Evolutionary conservation across 2,329 filamentous ascomycete genomes (phyloP), one percentile per base, ranked within the genome.

Genomic region (Rhinocladiella mackenziei): DNA sequence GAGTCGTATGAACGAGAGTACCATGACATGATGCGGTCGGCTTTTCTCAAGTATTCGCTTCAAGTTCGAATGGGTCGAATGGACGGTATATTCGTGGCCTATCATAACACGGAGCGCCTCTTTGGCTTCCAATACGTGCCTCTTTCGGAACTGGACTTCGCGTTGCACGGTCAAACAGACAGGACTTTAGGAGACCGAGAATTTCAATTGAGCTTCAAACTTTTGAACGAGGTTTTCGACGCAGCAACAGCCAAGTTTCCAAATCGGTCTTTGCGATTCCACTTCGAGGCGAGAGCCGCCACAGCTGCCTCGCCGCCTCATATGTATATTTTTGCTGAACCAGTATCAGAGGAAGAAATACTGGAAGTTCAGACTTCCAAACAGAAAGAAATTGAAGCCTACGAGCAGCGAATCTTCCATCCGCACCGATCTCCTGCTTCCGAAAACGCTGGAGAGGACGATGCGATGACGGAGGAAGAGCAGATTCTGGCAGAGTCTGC

Each of bases 1-100:
- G 84, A 94, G 63, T 97, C 91, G 0, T 98, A 84, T 62, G 92
- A 98, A 67, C 81, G 89, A 46, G 94, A 98, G 60, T 96, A 92
- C 64, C 94, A 84, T 63, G 92, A 98, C 65, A 94, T 98, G 89
- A 91, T 94, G 48, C 79, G 94, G 40, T 80, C 89, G 1, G 92
- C 91, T 0, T 91, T 98, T 68, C 72, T 98, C 43, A 98, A 98
- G 61, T 98, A 98, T 65, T 95, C 89, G 7, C 73, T 98, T 20
- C 92, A 98, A 66, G 94, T 91, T 19, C 86, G 92, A 32, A 94
- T 98, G 80, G 92, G 94, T 13, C 82, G 89, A 37, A 98, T 98
- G 94, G 91, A 98, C 61, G 92, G 92, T 41, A 96, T 97, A 37
- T 98, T 97, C 60, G 86, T 97, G 15, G 92, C 92, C 2, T 98